Percentiles rank a stretch among this genome's conserved stretches.
phyloP scores from a whole-genome alignment of 108 stramenopile species.

The Bacterosira constricta region DNA sequence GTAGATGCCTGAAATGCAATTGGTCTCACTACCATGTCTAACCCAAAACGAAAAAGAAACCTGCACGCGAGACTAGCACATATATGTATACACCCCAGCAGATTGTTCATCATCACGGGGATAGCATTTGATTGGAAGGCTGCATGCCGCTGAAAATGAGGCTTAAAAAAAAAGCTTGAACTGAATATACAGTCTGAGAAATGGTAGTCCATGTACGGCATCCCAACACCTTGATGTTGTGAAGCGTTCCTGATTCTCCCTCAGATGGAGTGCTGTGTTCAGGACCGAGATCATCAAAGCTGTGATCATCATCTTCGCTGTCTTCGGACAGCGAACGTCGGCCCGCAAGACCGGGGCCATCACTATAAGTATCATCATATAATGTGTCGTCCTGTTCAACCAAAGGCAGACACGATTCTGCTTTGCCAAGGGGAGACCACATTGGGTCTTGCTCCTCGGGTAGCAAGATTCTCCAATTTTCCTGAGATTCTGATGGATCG shows the following conservation, averaged over 20 bases:
- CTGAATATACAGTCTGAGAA: slow-evolving; percentile 9
- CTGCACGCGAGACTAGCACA: too few species aligned
- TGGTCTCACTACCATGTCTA: too few species aligned
- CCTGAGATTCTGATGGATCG: slow-evolving; percentile 50
- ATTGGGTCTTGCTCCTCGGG: slow-evolving; percentile 19
- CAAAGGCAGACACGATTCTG: slow-evolving; percentile 24
- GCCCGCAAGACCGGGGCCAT: too few species aligned
- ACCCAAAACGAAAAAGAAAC: too few species aligned
- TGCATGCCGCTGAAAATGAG: slow-evolving; percentile 17
- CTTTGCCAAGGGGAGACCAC: slow-evolving; percentile 40
- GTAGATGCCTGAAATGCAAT: too few species aligned
- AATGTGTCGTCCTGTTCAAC: too few species aligned
- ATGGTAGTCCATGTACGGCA: slow-evolving; percentile 7
- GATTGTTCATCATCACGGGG: not conserved
- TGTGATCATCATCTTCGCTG: not conserved
- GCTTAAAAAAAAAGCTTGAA: slow-evolving; percentile 5
- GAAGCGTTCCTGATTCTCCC: not conserved
- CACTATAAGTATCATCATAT: too few species aligned
- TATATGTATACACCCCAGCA: too few species aligned
- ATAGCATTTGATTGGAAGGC: not conserved
- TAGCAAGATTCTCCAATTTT: slow-evolving; percentile 41
- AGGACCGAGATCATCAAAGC: not conserved
- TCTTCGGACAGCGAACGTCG: too few species aligned
- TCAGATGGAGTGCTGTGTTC: not conserved
- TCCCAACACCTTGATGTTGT: slow-evolving; percentile 3